These are phyloP conservation scores for Bertia moriformis DNA, from an alignment of 2,329 filamentous ascomycete species.

Conservation along the genomic window DNA sequence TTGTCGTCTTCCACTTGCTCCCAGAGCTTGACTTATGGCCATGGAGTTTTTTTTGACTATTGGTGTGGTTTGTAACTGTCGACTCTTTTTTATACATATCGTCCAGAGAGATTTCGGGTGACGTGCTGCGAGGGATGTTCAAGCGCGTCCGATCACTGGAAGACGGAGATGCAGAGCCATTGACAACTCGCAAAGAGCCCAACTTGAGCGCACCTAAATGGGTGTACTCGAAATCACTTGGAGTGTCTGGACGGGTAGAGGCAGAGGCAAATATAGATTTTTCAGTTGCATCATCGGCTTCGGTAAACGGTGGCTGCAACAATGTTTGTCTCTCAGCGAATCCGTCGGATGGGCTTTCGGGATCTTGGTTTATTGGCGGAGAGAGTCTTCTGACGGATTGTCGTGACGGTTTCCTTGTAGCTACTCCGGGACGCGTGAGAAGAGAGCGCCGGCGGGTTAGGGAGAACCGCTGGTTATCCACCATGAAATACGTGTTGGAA, in stretches of 20 bases:
- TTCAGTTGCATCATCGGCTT: too few relatives aligned
- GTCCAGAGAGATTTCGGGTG: too few relatives aligned
- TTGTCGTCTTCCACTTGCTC: too few relatives aligned
- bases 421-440: slow-evolving; percentile 15
- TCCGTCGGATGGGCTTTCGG: too few relatives aligned
- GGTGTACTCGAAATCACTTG: slow-evolving; percentile 16
- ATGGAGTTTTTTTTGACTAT: too few relatives aligned
- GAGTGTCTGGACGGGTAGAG: slow-evolving; percentile 11
- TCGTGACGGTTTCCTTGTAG: slow-evolving; percentile 17
- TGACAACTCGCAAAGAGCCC: slow-evolving; percentile 21
- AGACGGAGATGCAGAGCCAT: slow-evolving; percentile 18
- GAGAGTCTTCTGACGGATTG: slow-evolving; percentile 7
- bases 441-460: slow-evolving; percentile 19
- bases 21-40: too few relatives aligned
- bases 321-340: too few relatives aligned
- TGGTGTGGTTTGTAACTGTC: too few relatives aligned
- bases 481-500: slow-evolving; percentile 16
- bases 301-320: too few relatives aligned
- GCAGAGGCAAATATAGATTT: not conserved
- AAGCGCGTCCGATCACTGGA: slow-evolving; percentile 15
- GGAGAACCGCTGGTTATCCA: slow-evolving; percentile 15
- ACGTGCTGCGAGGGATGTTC: too few relatives aligned
- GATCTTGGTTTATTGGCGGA: not conserved
- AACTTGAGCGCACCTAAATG: slow-evolving; percentile 21
- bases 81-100: too few relatives aligned